phyloP scores from a whole-genome alignment of 1,139 yeast genomes.

The Saccharomyces hybrid region DNA sequence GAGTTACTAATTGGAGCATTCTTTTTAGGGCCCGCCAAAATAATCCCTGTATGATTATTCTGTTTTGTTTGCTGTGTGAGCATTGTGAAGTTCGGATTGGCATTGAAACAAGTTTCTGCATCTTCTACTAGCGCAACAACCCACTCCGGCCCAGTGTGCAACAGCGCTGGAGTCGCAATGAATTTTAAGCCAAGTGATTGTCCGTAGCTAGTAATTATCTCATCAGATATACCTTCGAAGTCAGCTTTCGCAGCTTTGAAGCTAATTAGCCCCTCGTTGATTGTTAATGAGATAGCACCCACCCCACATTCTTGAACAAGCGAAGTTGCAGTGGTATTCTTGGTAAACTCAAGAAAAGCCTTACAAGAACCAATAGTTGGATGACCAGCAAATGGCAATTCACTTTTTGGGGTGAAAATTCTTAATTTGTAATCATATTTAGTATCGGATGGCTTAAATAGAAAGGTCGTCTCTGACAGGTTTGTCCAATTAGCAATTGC shows the following conservation, averaged over 20 bases:
- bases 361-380: constrained; percentile 49
- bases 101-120: constrained; percentile 31
- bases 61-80: constrained; percentile 20
- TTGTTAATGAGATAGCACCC: constrained; percentile 37
- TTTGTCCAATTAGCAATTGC: constrained; percentile 49
- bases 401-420: constrained; percentile 41
- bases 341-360: constrained; percentile 36
- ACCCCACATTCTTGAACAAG: constrained; percentile 38
- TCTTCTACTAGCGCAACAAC: constrained; percentile 31
- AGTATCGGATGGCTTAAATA: constrained; percentile 34
- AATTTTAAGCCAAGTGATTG: constrained; percentile 22
- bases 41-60: constrained; percentile 34
- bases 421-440: constrained; percentile 41
- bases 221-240: constrained; percentile 19
- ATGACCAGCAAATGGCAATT: constrained; percentile 55
- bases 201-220: constrained; percentile 18
- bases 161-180: constrained; percentile 23
- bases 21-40: constrained; percentile 34
- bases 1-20: constrained; percentile 13
- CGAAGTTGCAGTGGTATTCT: constrained; percentile 26
- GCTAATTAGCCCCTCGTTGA: constrained; percentile 18
- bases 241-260: constrained; percentile 23
- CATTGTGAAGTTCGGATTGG: constrained; percentile 31
- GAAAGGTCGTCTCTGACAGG: constrained; percentile 49
- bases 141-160: constrained; percentile 41